These are phyloP conservation scores for Paraurostyla sp. DNA, from an alignment of 73 alveolate genomes.

Conservation along the genomic window DNA sequence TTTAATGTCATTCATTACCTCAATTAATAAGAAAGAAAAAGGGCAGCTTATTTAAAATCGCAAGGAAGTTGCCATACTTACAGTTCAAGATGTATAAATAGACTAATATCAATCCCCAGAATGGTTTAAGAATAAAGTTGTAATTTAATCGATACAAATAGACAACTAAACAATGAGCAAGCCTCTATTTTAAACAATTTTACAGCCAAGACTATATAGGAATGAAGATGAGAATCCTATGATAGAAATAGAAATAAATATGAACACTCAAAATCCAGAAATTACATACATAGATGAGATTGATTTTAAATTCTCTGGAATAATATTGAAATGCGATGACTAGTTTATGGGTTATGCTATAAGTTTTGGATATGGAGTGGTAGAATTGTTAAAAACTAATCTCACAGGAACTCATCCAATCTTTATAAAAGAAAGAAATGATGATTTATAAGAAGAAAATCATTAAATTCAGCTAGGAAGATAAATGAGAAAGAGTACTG, in stretches of 20 bases:
- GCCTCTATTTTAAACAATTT: slow-evolving; percentile 67
- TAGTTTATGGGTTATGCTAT: slow-evolving; percentile 40
- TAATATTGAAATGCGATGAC: slow-evolving; percentile 66
- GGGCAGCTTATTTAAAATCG: not conserved
- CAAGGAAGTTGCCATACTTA: slow-evolving; percentile 22
- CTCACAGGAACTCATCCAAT: slow-evolving; percentile 53
- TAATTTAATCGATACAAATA: slow-evolving; percentile 47
- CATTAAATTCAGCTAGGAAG: not conserved
- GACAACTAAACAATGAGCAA: slow-evolving; percentile 65
- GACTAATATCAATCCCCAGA: not conserved
- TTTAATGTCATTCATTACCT: not conserved
- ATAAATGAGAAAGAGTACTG: not conserved
- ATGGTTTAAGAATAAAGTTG: not conserved
- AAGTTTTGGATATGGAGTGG: slow-evolving; percentile 52
- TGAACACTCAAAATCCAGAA: slow-evolving; percentile 51
- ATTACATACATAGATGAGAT: slow-evolving; percentile 59
- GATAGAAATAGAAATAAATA: slow-evolving; percentile 22
- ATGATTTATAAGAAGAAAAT: not conserved
- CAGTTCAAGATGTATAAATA: slow-evolving; percentile 9
- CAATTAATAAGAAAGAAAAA: not conserved
- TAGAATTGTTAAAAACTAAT: slow-evolving; percentile 40
- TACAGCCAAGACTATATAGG: slow-evolving; percentile 40
- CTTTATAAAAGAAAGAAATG: slow-evolving; percentile 17
- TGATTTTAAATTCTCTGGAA: slow-evolving; percentile 38
- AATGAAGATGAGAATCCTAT: not conserved